Base-by-base conservation (phyloP, 2,329 filamentous ascomycete genomes). In the Verticillium nubilum region DNA sequence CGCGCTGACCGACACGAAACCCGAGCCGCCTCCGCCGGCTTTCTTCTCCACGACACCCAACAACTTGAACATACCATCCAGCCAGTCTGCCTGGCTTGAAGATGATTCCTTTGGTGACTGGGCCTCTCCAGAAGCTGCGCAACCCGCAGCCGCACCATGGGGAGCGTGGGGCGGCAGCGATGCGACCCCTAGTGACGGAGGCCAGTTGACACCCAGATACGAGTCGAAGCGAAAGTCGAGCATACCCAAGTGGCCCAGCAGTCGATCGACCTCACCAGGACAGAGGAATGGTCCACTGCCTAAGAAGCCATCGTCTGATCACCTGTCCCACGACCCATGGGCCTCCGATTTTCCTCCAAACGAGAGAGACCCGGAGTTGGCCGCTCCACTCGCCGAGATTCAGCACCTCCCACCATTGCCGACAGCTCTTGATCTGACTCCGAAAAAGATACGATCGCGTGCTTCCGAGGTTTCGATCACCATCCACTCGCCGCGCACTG, bases 261-360 rank as follows among this genome's bases (percentile, higher is more conserved):
- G 67, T 62, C 65, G 73, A 23, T 73, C 74, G 2, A 66, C 72
- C 17, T 75, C 74, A 7, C 72, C 74, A 0, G 68, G 67, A 0
- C 62, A 74, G 2, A 71, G 67, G 23, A 68, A 71, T 1, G 61
- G 68, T 5, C 66, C 56, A 12, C 68, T 71, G 47, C 71, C 72
- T 26, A 70, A 71, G 58, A 67, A 67, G 23, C 70, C 71, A 10
- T 63, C 70, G 42, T 67, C 71, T 9, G 63, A 74, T 58, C 72
- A 74, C 31, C 70, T 71, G 19, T 76, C 76, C 1, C 74, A 73
- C 5, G 77, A 79, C 60, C 77, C 77, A 0, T 79, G 77, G 77
- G 71, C 72, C 2, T 59, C 68, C 55, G 75, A 75, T 27, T 61
- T 17, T 13, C 54, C 60, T 2, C 70, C n/a, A 67, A 71, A 17